A percentile compares a stretch with the other conserved stretches of the same genome.
Conservation (phyloP, 75 land plant genomes). For the Azolla pinnata region DNA sequence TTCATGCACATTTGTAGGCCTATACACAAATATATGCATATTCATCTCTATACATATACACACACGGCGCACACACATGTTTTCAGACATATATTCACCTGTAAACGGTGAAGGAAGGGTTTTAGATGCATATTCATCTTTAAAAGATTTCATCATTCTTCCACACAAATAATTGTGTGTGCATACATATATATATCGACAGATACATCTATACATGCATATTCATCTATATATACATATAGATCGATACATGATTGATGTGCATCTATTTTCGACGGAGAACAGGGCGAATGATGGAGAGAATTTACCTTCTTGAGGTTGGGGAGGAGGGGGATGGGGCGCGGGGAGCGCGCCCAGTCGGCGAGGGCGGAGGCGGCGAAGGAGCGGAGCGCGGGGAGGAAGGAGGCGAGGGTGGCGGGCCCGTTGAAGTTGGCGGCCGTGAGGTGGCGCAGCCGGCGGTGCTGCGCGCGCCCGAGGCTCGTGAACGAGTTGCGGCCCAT, state of each 20-base stretch:
- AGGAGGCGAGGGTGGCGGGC: conserved; percentile 39
- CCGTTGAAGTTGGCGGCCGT: conserved; percentile 56
- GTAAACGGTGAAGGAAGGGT: no score
- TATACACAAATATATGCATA: no score
- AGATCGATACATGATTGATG: no score
- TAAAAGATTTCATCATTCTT: not conserved
- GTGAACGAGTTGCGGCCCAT: conserved; percentile 52
- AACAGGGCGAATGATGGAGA: not conserved
- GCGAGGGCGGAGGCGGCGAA: not conserved
- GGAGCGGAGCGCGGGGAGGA: conserved; percentile 21
- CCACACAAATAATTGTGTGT: not conserved
- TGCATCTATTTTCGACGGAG: no score
- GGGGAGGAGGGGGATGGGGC: not conserved
- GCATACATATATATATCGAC: not conserved
- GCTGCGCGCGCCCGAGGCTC: conserved; percentile 40
- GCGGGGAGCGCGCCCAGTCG: not conserved
- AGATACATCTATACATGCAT: not conserved
- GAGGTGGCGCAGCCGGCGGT: conserved; percentile 49
- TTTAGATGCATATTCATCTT: not conserved
- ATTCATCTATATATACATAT: not conserved
- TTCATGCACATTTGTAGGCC: no score
- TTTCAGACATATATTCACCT: no score
- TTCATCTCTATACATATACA: no score
- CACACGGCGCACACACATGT: no score
- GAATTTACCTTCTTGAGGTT: not conserved